phyloP scores from a whole-genome alignment of 306 rosid genomes.

The Geum urbanum region DNA sequence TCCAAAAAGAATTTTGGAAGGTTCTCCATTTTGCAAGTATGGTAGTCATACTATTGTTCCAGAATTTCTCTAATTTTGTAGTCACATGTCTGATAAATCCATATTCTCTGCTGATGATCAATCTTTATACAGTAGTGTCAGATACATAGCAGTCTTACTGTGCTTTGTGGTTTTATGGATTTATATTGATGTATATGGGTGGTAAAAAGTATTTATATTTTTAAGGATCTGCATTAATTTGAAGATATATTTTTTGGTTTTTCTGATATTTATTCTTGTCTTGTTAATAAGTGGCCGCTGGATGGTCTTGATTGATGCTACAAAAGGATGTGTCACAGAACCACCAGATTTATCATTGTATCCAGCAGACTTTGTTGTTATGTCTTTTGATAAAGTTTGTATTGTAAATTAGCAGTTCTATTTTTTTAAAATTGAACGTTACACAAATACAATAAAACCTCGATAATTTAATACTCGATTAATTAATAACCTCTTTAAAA shows the following conservation, averaged over 20 bases:
- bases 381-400: constrained; percentile 86
- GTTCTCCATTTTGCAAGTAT: constrained; percentile 72
- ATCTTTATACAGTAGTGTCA: not conserved
- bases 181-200: not conserved
- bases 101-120: constrained; percentile 1
- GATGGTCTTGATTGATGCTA: constrained; percentile 92
- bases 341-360: constrained; percentile 81
- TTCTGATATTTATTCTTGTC: constrained; percentile 15
- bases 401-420: not conserved
- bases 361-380: constrained; percentile 80
- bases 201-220: not conserved
- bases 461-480: too few species aligned
- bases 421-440: constrained; percentile 15
- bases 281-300: constrained; percentile 49
- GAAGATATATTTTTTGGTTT: constrained; percentile 8
- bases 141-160: not conserved
- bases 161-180: not conserved
- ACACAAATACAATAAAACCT: too few species aligned
- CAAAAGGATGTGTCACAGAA: constrained; percentile 79
- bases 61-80: not conserved
- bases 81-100: not conserved
- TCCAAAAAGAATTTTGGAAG: constrained; percentile 41
- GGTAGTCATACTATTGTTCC: constrained; percentile 11
- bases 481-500: too few species aligned
- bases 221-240: constrained; percentile 3